A percentile compares a stretch with the other conserved stretches of the same genome.
phyloP scores from a whole-genome alignment of 352 stramenopile species.

The Globisporangium cystogenes region DNA sequence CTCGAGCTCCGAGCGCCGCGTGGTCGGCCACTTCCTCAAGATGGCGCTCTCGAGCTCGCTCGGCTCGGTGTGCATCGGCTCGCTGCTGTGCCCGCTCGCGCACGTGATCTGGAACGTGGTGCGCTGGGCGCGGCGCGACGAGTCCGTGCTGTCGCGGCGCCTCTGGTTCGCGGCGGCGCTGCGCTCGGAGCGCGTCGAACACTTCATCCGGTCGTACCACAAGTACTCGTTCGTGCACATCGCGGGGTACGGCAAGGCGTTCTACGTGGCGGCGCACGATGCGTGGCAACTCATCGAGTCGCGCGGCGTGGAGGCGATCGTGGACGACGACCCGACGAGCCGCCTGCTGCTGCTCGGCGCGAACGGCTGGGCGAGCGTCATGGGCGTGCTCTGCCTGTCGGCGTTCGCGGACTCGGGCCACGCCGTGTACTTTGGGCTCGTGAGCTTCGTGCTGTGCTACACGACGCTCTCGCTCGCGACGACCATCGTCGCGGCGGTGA shows the following conservation, averaged over 20 bases:
- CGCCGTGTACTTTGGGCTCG: conserved; percentile 69
- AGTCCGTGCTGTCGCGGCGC: conserved; percentile 53
- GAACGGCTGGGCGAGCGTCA: conserved; percentile 77
- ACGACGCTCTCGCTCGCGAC: conserved; percentile 73
- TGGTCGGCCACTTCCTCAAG: conserved; percentile 68
- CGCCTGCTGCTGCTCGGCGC: conserved; percentile 62
- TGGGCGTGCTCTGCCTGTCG: conserved; percentile 61
- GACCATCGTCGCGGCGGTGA: conserved; percentile 63
- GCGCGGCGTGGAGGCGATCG: conserved; percentile 79
- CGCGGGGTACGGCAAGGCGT: conserved; percentile 75
- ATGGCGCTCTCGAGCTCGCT: conserved; percentile 68
- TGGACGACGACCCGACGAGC: conserved; percentile 82
- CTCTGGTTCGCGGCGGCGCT: conserved; percentile 33
- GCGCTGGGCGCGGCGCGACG: conserved; percentile 66
- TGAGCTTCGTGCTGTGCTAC: conserved; percentile 74
- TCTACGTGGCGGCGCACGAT: conserved; percentile 72
- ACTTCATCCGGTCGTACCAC: conserved; percentile 84
- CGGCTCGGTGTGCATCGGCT: conserved; percentile 79
- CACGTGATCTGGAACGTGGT: conserved; percentile 77
- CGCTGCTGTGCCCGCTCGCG: conserved; percentile 68
- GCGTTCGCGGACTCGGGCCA: conserved; percentile 46
- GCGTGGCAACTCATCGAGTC: conserved; percentile 73
- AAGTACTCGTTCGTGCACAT: conserved; percentile 86
- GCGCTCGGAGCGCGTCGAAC: conserved; percentile 52
- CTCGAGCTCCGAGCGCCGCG: conserved; percentile 27